A percentile compares a stretch with the other conserved stretches of the same genome.
phyloP scores from a whole-genome alignment of 2,329 filamentous ascomycete genomes.

The Diaporthe longicolla region DNA sequence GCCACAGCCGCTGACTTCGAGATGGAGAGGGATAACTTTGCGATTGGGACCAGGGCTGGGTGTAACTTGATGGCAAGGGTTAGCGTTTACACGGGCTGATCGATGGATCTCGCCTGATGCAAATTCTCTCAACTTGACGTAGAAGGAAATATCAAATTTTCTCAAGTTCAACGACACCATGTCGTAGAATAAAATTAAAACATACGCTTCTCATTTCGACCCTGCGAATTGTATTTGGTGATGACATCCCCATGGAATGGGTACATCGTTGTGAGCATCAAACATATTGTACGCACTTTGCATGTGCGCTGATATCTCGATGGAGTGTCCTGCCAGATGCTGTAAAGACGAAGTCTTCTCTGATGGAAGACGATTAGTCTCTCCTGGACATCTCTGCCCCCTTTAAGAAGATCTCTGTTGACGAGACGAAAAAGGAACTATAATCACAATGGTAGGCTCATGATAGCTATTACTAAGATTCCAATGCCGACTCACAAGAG shows the following conservation, averaged over 20 bases:
- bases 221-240: too few species aligned
- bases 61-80: constrained; percentile 29
- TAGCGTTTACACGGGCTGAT: not conserved
- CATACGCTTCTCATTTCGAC: too few species aligned
- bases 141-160: too few species aligned
- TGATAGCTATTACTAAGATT: not conserved
- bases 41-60: constrained; percentile 22
- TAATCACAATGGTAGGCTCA: not conserved
- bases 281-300: too few species aligned
- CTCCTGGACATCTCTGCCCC: too few species aligned
- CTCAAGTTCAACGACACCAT: not conserved
- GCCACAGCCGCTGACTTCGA: constrained; percentile 31
- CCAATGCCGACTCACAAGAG: not conserved
- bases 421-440: not conserved
- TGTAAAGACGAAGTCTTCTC: too few species aligned
- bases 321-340: too few species aligned
- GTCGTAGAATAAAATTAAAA: not conserved
- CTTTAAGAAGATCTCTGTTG: not conserved
- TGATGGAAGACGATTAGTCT: too few species aligned
- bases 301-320: too few species aligned
- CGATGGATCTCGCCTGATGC: not conserved
- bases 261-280: too few species aligned
- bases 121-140: not conserved
- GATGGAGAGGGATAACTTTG: constrained; percentile 26
- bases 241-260: not conserved